phyloP scores from a whole-genome alignment of 2,329 filamentous ascomycete species.

The Cyphellophora europaea region DNA sequence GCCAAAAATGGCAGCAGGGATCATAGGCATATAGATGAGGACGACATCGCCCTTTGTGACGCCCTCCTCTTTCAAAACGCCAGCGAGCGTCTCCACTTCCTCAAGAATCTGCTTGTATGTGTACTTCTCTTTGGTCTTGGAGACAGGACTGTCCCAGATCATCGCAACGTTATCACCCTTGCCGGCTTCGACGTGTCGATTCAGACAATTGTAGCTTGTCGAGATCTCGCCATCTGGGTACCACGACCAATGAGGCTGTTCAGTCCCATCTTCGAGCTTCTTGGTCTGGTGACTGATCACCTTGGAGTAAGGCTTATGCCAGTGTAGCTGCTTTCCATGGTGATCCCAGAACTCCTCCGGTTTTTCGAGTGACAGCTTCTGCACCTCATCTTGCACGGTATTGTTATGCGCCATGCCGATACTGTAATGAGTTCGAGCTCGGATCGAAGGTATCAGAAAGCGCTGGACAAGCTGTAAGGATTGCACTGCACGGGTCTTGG shows the following conservation, averaged over 20 bases:
- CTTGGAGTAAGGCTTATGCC: constrained; percentile 65
- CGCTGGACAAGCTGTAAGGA: too few species aligned
- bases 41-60: constrained; percentile 79
- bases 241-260: constrained; percentile 77
- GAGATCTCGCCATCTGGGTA: constrained; percentile 83
- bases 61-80: constrained; percentile 71
- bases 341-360: constrained; percentile 66
- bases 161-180: constrained; percentile 66
- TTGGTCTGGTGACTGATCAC: constrained; percentile 54
- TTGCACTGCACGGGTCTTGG: too few species aligned
- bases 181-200: constrained; percentile 77
- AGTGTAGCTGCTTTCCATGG: constrained; percentile 67
- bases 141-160: constrained; percentile 81
- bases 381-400: constrained; percentile 39
- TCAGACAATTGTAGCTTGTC: constrained; percentile 85
- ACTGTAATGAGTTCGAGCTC: too few species aligned
- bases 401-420: constrained; percentile 15
- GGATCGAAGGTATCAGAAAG: too few species aligned
- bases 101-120: constrained; percentile 68
- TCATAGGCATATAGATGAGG: constrained; percentile 95
- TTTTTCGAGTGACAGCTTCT: constrained; percentile 51
- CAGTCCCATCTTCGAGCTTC: constrained; percentile 50
- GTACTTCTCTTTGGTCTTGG: constrained; percentile 58
- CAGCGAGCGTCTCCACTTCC: constrained; percentile 74
- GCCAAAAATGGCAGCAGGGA: constrained; percentile 77